Evolutionary conservation across 2,329 filamentous ascomycete species (phyloP), one percentile per base, ranked within the genome.

Genomic region (Hypoxylon sp.): DNA sequence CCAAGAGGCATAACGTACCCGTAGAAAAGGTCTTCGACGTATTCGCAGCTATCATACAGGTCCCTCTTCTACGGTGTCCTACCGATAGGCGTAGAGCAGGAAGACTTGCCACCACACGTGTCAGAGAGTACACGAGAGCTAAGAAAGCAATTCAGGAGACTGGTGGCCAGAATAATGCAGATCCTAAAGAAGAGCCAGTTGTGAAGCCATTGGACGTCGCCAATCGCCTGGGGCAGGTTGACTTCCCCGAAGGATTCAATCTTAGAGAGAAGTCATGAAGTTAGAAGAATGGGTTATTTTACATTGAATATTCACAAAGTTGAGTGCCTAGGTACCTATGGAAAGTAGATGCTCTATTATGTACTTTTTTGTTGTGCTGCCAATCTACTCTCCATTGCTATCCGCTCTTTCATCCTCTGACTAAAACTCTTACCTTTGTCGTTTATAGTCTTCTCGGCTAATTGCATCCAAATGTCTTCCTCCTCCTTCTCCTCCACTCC

Each of bases 41-140:
- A 14, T 84, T 84, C 61, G 77, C 78, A 0, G 82, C 81, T 51
- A 79, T 84, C 53, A 79, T 85, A 11, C 80, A 83, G 64, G 76
- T 85, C 3, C 83, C 83, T 1, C 74, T 84, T 36, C 75, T 84
- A 12, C 78, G 81, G 6, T 80, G 80, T 64, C 78, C 81, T 5
- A 80, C 78, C 1, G 82, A 84, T 67, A 78, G 80, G 60, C 78
- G 79, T 38, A 74, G 79, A 57, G 74, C 80, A 48, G 81, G 81
- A 4, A 78, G 73, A 40, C 71, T 83, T 28, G 82, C 77, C 3
- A 81, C 78, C 6, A 73, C 74, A 18, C 75, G 81, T 32, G 75
- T 82, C 64, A 80, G 77, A 61, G 79, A 83, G 66, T 84, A 82
- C 62, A 78, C 74, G 45, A 79, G 74, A 66, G 75, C 77, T 18